Evolutionary conservation across 306 rosid genomes (phyloP), one percentile per base, ranked within the genome.

Genomic region (Acacia crassicarpa): DNA sequence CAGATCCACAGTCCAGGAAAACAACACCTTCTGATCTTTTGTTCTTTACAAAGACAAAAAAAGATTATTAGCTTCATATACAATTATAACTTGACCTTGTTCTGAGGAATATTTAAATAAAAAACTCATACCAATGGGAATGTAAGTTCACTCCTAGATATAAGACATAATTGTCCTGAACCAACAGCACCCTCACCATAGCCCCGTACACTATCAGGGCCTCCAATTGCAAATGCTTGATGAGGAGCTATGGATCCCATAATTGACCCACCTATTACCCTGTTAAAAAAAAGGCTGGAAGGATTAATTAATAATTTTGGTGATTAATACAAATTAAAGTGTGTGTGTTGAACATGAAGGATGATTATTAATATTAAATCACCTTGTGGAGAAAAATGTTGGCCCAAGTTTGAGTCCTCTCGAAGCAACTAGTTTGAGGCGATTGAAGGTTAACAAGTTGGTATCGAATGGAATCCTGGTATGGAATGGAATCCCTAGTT

Each of bases 121-220:
- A 13, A 43, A 6, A 0, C 40, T 85, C 68, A 65, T 90, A 91
- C 96, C 90, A 88, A 68, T 49, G 96, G 94, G 30, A 89, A 53
- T 78, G 80, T 81, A 70, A 90, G 74, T 85, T 92, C 92, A 66
- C 40, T 88, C 71, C 86, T 85, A 53, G 92, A 91, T 23, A 87
- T 84, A 38, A 92, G 41, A 79, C 92, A 90, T 7, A 92, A 87
- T 71, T 91, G 89, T 58, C 96, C 96, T 16, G 89, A 80, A 75
- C 91, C 92, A 84, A 92, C 82, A 19, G 92, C 92, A 70, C 97
- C 97, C 67, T 92, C 92, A 74, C 94, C 94, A 59, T 92, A 92
- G 49, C 97, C 94, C 65, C 97, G 78, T 30, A 90, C 91, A 75
- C 91, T 90, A 43, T 81, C 80, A 30, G 89, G 82, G 81, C 97